These are phyloP conservation scores for Cryptococcus amylolentus DNA, from an alignment of 1,284 basidiomycete genomes.

Conservation along the genomic window DNA sequence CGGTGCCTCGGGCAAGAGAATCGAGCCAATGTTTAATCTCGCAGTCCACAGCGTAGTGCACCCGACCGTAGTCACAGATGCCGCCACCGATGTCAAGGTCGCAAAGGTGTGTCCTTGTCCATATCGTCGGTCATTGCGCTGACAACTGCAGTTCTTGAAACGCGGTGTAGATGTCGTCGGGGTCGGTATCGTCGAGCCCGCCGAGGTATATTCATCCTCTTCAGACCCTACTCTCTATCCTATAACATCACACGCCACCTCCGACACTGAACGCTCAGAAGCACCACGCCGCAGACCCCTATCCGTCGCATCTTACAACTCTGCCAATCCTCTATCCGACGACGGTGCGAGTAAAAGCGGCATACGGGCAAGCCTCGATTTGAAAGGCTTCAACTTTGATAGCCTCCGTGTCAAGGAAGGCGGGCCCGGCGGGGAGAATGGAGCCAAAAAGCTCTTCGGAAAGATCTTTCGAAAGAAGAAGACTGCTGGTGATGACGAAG, in stretches of 20 bases:
- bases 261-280: slow-evolving; percentile 10
- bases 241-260: slow-evolving; percentile 3
- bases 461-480: slow-evolving; percentile 68
- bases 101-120: slow-evolving; percentile 57
- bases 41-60: slow-evolving; percentile 84
- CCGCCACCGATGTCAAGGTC: slow-evolving; percentile 87
- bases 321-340: slow-evolving; percentile 24
- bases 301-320: slow-evolving; percentile 34
- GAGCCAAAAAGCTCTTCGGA: slow-evolving; percentile 63
- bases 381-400: slow-evolving; percentile 22
- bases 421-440: slow-evolving; percentile 17
- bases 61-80: slow-evolving; percentile 67
- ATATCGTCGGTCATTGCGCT: not conserved
- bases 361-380: slow-evolving; percentile 20
- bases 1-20: slow-evolving; percentile 53
- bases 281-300: slow-evolving; percentile 14
- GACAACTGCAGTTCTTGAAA: slow-evolving; percentile 60
- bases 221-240: not conserved
- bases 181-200: slow-evolving; percentile 70
- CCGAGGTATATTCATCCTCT: slow-evolving; percentile 58
- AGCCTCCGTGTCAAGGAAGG: slow-evolving; percentile 15
- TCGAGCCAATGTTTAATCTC: slow-evolving; percentile 90
- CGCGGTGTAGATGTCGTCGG: slow-evolving; percentile 77
- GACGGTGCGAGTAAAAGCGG: slow-evolving; percentile 7
- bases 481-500: slow-evolving; percentile 4